phyloP scores from a whole-genome alignment of 345 rosid species.

The Trapa incisa region DNA sequence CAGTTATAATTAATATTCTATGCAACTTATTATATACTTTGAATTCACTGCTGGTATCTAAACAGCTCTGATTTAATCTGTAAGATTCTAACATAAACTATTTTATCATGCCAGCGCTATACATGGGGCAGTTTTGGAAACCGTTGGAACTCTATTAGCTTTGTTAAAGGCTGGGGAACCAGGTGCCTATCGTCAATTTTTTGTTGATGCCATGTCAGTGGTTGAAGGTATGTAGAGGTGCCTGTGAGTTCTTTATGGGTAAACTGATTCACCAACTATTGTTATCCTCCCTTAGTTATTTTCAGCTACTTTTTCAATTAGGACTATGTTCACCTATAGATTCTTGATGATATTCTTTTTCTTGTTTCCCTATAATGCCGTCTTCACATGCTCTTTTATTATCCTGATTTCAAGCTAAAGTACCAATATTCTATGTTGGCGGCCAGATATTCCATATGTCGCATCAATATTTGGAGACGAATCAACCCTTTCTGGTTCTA shows the following conservation, averaged over 20 bases:
- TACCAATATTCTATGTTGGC: slow-evolving; percentile 1
- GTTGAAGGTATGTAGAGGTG: slow-evolving; percentile 46
- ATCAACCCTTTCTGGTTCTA: slow-evolving; percentile 17
- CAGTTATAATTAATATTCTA: not conserved
- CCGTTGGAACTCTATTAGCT: slow-evolving; percentile 69
- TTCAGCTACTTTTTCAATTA: not conserved
- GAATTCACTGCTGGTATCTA: not conserved
- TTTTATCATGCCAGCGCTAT: slow-evolving; percentile 34
- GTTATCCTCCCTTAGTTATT: not conserved
- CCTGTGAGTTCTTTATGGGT: slow-evolving; percentile 2
- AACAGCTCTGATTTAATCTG: not conserved
- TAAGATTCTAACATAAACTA: not conserved
- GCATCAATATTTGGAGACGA: slow-evolving; percentile 29
- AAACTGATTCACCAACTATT: not conserved
- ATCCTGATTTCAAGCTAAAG: not conserved
- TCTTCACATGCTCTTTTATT: not conserved
- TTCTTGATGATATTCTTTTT: not conserved
- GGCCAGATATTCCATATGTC: slow-evolving; percentile 50
- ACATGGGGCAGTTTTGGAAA: slow-evolving; percentile 68
- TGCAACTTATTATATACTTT: no score
- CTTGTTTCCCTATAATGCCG: not conserved
- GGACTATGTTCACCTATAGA: not conserved
- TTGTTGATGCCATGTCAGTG: slow-evolving; percentile 53
- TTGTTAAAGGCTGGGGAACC: slow-evolving; percentile 71
- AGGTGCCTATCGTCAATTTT: slow-evolving; percentile 64